Evolutionary conservation across 2,329 filamentous ascomycete genomes (phyloP), one percentile per base, ranked within the genome.

Genomic region (Aspergillus fumigatiaffinis): DNA sequence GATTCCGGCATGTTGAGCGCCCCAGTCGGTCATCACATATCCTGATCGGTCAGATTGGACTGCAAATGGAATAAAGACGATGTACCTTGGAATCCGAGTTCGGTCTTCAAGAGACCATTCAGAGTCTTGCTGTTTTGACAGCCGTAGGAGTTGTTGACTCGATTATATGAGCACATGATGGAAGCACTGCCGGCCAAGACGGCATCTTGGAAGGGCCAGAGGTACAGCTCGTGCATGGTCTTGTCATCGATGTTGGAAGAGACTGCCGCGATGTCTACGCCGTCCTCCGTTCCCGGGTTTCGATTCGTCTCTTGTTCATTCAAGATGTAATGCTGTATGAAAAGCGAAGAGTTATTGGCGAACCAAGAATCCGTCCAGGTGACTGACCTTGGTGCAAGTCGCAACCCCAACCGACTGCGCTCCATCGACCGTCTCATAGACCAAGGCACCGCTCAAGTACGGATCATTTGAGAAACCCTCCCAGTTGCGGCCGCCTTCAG

Each of bases 21-120:
- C 78, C 89, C 90, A 94, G 70, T 95, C 91, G 17, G 84, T 85
- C 81, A 91, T 85, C 53, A 93, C 83, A 65, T 91, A 91, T 0
- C 90, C 90, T 71, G 91, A 14, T 17, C 32, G 3, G 17, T 12
- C 14, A 5, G 52, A 32, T 7, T 17, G 14, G 25, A 32, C 17
- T 6, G n/a, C 3, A 52, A 10, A 1, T 8, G 10, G 3, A 3
- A 38, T 3, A 14, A 29, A 3, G 21, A 4, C 57, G 17, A 3
- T 54, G 17, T 35, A 66, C 64, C 66, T 25, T 67, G 88, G 76
- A 92, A 93, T 47, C 88, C 89, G 0, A 92, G 80, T 71, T 94
- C 90, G 28, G 84, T 83, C 77, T 93, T 94, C 63, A 94, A 78
- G 8, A 93, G 73, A 49, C 87, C 86, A 70, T 94, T 94, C 59